Base-by-base conservation (phyloP, 495 filamentous ascomycete species). In the Pseudomonodictys pantanalensis region DNA sequence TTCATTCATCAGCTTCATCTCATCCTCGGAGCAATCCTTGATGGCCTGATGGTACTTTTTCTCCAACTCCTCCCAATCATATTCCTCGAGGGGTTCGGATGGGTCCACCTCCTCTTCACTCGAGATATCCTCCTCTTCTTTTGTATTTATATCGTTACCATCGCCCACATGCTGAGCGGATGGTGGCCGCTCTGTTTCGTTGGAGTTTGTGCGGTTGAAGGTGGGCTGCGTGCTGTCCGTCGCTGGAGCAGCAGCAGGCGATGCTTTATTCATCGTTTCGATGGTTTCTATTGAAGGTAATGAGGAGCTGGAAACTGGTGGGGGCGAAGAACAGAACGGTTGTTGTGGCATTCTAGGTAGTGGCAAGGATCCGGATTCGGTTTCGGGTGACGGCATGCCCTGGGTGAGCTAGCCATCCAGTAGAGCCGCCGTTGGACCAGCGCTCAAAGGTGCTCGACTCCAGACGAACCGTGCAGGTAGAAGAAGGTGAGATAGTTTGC, bases 1-100 rank as follows among this genome's bases (percentile, higher is more conserved):
- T 26, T 92, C 86, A 26, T 79, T 71, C 43, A 83, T 74, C 11
- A 92, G 67, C 33, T 81, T 73, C 10, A 79, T 79, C 70, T 95
- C 88, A 0, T 80, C 68, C 15, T 74, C 71, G 39, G 83, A 76
- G 23, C 84, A 79, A 44, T 84, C 75, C 23, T 76, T 71, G 69
- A 92, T 82, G 26, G 79, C 79, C 44, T 79, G 73, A 30, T 79
- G 65, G 58, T 87, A 92, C 32, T 81, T 80, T 23, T 76, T 70
- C 69, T 89, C 77, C 17, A 92, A 80, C 33, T 86, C 81, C 6
- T 83, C 77, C 66, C 66, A 69, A 63, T 71, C 47, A 53, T 60
- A 65, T 28, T 52, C 46, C 23, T 25, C 49, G 39, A 60, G 47
- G 20, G 64, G 15, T 28, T 61, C 41, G 1, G 38, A 35, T 17